These are phyloP conservation scores for Chimonanthus praecox DNA, from an alignment of 164 flowering plant genomes.

Conservation along the genomic window DNA sequence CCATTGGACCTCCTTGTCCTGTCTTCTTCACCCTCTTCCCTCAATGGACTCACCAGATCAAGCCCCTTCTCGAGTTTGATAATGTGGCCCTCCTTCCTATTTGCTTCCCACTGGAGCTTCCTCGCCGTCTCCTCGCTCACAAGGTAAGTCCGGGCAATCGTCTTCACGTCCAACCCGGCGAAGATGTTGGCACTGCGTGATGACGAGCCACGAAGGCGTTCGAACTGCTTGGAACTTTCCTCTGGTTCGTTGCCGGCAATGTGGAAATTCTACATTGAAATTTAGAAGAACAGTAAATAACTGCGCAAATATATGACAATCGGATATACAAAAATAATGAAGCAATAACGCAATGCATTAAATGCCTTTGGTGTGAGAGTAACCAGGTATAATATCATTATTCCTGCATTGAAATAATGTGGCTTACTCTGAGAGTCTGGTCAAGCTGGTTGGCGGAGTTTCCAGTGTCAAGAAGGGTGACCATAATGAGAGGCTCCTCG, in stretches of 20 bases:
- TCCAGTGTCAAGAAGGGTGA: slow-evolving; percentile 21
- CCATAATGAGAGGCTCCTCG: slow-evolving; percentile 21
- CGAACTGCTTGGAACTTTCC: neutral
- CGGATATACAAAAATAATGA: neutral
- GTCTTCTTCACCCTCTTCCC: slow-evolving; percentile 5
- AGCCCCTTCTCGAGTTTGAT: slow-evolving; percentile 23
- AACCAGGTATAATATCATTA: too few relatives aligned
- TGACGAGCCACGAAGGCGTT: neutral
- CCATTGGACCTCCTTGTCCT: slow-evolving; percentile 8
- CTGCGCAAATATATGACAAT: neutral
- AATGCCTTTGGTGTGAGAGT: too few relatives aligned
- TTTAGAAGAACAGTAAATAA: neutral
- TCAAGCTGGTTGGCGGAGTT: slow-evolving; percentile 45
- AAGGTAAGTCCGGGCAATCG: slow-evolving; percentile 23
- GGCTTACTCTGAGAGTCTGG: slow-evolving; percentile 25
- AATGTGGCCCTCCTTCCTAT: slow-evolving; percentile 24
- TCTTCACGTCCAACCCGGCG: slow-evolving; percentile 22
- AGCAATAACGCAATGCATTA: neutral
- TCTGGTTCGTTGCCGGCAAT: slow-evolving; percentile 25
- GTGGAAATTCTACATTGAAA: slow-evolving; percentile 22
- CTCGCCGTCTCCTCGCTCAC: slow-evolving; percentile 26
- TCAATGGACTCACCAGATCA: slow-evolving; percentile 25
- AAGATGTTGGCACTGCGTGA: slow-evolving; percentile 21
- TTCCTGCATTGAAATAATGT: neutral
- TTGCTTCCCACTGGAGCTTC: slow-evolving; percentile 20